Evolutionary conservation across 2,329 filamentous ascomycete genomes (phyloP).

Genomic region (Beauveria caledonica): DNA sequence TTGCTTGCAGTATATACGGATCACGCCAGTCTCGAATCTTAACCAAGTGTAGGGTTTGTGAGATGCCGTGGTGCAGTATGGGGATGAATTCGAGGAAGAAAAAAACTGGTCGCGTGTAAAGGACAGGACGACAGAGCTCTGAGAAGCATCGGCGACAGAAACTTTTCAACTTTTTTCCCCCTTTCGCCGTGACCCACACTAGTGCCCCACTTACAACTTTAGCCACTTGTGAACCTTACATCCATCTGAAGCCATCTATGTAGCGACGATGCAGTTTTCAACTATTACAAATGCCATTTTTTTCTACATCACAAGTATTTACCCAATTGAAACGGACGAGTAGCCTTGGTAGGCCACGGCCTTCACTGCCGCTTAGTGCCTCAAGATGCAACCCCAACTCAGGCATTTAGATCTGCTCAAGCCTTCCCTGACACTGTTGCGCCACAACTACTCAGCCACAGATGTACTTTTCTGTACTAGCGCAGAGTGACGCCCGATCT

Average conservation of each 20-base stretch:
- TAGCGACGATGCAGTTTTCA: no score
- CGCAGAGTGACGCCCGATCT: no score
- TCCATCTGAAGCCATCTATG: neutral
- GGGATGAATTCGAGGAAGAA: neutral
- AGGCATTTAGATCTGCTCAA: no score
- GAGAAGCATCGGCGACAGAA: neutral
- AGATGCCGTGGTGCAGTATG: neutral
- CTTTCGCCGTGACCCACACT: neutral
- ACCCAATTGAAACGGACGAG: no score
- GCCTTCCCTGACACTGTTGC: no score
- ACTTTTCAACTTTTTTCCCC: slow-evolving; percentile 11
- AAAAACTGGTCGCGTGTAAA: neutral
- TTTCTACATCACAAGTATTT: no score
- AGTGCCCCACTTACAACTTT: neutral
- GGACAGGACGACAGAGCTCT: neutral
- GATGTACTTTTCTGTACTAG: no score
- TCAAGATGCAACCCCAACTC: no score
- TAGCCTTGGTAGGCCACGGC: no score
- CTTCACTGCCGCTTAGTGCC: no score
- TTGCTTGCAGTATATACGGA: neutral
- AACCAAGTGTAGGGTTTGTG: neutral
- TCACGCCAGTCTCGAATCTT: neutral
- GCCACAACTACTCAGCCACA: no score
- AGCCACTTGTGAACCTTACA: neutral
- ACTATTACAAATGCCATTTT: no score